phyloP scores from a whole-genome alignment of 192 early-diverging fungal genomes.

The Coemansia nantahalensis region DNA sequence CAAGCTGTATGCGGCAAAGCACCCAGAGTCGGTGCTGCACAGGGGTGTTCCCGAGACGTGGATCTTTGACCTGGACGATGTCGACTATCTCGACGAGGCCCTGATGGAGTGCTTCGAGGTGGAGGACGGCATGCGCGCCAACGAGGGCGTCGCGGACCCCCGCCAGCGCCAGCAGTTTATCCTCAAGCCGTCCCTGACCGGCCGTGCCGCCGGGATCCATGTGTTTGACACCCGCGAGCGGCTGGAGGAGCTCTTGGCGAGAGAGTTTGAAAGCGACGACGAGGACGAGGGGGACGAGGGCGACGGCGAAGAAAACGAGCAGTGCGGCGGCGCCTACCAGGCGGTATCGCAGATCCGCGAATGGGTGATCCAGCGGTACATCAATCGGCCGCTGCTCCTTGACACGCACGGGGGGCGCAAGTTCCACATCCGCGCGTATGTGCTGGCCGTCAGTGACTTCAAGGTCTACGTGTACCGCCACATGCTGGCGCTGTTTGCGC shows the following conservation, averaged over 20 bases:
- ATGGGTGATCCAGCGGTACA: constrained; percentile 68
- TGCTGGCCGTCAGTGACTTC: constrained; percentile 58
- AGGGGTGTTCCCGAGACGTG: constrained; percentile 61
- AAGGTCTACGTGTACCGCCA: constrained; percentile 60
- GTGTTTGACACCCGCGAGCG: constrained; percentile 59
- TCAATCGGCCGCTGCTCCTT: constrained; percentile 57
- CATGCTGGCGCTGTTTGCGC: constrained; percentile 65
- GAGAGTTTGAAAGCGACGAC: constrained; percentile 43
- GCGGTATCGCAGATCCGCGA: constrained; percentile 61
- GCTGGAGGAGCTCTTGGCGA: constrained; percentile 51
- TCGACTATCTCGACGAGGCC: constrained; percentile 67
- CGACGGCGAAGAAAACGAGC: constrained; percentile 22
- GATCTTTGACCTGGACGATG: constrained; percentile 62
- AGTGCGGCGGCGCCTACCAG: constrained; percentile 11
- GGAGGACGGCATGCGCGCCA: constrained; percentile 53
- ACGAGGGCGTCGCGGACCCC: constrained; percentile 36
- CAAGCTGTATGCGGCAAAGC: constrained; percentile 56
- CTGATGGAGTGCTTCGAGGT: constrained; percentile 68
- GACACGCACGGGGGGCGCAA: constrained; percentile 49
- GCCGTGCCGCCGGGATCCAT: constrained; percentile 61
- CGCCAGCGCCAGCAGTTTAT: constrained; percentile 55
- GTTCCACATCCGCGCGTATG: constrained; percentile 67
- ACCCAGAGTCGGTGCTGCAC: constrained; percentile 55
- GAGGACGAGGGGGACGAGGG: too few species aligned
- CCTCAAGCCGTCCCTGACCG: constrained; percentile 64